phyloP scores from a whole-genome alignment of 2,329 filamentous ascomycete genomes.

The Coccinonectria pachysandricola region DNA sequence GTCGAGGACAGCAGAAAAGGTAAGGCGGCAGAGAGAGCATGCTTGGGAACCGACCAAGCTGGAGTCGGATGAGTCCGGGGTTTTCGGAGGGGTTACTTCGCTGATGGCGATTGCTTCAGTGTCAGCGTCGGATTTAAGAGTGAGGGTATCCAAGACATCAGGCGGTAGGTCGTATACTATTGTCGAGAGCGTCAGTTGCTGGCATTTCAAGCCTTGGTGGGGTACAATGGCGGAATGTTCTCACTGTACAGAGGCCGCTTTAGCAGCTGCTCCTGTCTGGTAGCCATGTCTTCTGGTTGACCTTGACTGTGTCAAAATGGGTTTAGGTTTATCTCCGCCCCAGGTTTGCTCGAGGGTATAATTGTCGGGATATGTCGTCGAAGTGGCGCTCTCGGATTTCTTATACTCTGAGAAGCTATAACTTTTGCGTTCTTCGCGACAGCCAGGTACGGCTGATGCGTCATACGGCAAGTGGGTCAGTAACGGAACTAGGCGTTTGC shows the following conservation, averaged over 20 bases:
- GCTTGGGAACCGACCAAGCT: slow-evolving; percentile 54
- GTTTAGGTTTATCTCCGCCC: too few species aligned
- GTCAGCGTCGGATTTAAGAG: slow-evolving; percentile 30
- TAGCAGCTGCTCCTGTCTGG: slow-evolving; percentile 35
- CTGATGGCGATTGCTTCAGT: slow-evolving; percentile 10
- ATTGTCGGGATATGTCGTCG: too few species aligned
- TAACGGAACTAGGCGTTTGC: too few species aligned
- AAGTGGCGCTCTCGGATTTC: too few species aligned
- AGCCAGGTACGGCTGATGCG: too few species aligned
- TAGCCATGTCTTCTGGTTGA: slow-evolving; percentile 21
- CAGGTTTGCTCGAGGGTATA: too few species aligned
- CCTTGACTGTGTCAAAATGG: too few species aligned
- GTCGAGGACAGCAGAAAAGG: slow-evolving; percentile 64
- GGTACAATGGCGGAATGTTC: slow-evolving; percentile 6
- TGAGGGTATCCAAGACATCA: slow-evolving; percentile 60
- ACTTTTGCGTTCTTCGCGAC: too few species aligned
- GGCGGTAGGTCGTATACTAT: slow-evolving; percentile 76
- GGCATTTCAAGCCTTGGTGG: too few species aligned
- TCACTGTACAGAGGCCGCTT: slow-evolving; percentile 43
- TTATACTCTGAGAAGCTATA: too few species aligned
- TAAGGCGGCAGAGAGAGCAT: slow-evolving; percentile 69
- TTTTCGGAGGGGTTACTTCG: slow-evolving; percentile 14
- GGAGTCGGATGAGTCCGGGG: slow-evolving; percentile 21
- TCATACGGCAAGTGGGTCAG: too few species aligned
- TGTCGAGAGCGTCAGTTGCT: slow-evolving; percentile 8